A percentile compares a stretch with the other conserved stretches of the same genome.
Evolutionary conservation across 1,139 yeast species (phyloP).

Genomic region (Candida albicans): DNA sequence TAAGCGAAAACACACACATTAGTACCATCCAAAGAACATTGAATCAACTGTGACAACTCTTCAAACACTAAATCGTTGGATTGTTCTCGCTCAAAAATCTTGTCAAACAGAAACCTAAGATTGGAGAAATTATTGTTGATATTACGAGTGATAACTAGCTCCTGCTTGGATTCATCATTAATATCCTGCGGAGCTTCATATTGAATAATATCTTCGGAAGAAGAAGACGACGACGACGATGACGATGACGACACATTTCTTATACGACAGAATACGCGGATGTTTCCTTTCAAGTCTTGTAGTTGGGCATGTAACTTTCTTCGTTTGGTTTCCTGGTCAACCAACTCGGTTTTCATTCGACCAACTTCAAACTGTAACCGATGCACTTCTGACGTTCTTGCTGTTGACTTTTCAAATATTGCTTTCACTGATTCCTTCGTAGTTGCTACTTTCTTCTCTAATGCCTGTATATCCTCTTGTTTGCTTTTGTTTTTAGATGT

Average conservation of each 20-base stretch:
- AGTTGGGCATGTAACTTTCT: conserved; percentile 71
- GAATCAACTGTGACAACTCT: conserved; percentile 84
- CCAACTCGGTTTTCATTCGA: conserved; percentile 18
- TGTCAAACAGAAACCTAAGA: conserved; percentile 70
- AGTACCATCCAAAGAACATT: conserved; percentile 86
- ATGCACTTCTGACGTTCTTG: conserved; percentile 4
- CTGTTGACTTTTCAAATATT: neutral
- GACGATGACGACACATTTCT: conserved; percentile 63
- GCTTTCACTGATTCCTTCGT: neutral
- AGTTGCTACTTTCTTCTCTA: neutral
- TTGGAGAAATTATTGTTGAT: conserved; percentile 14
- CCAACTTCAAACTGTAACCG: conserved; percentile 18
- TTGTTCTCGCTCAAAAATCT: conserved; percentile 59
- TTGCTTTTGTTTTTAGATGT: conserved; percentile 10
- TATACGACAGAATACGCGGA: conserved; percentile 85
- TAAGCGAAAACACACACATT: conserved; percentile 95
- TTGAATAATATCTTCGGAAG: conserved; percentile 33
- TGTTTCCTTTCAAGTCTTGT: conserved; percentile 89
- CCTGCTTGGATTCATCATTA: conserved; percentile 51
- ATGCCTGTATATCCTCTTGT: conserved; percentile 8
- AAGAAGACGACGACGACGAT: too few species aligned
- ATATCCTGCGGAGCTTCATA: conserved; percentile 46
- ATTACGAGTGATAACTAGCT: conserved; percentile 35
- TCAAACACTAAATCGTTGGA: conserved; percentile 68
- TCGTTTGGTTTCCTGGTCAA: conserved; percentile 31